phyloP scores from a whole-genome alignment of 2,329 filamentous ascomycete species.

The Pseudocercospora musae region DNA sequence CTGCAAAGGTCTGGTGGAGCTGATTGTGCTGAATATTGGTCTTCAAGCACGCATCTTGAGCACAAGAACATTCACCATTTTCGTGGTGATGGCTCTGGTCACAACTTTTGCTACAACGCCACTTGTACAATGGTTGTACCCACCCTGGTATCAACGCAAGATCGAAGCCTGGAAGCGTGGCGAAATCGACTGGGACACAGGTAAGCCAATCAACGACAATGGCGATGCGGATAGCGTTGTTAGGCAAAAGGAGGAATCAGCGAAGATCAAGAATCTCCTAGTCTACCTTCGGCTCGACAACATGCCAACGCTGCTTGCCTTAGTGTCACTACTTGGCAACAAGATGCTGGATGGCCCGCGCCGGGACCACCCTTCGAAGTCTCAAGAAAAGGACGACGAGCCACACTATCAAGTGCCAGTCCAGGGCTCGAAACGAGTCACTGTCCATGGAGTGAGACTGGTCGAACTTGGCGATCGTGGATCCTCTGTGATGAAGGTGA shows the following conservation, averaged over 20 bases:
- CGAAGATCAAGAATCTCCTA: conserved; percentile 62
- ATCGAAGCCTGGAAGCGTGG: conserved; percentile 72
- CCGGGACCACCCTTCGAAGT: conserved; percentile 38
- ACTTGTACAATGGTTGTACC: conserved; percentile 69
- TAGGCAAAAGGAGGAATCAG: conserved; percentile 50
- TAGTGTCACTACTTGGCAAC: conserved; percentile 74
- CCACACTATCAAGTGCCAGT: neutral
- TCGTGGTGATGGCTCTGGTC: conserved; percentile 87
- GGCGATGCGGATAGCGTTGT: conserved; percentile 32
- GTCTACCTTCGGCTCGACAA: conserved; percentile 83
- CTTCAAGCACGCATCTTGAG: conserved; percentile 56
- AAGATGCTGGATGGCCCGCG: conserved; percentile 40
- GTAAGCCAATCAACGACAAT: conserved; percentile 42
- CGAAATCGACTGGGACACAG: conserved; percentile 85
- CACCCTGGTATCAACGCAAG: conserved; percentile 71
- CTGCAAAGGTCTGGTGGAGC: conserved; percentile 90
- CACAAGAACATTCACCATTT: conserved; percentile 81
- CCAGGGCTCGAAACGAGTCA: conserved; percentile 8
- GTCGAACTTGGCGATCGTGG: conserved; percentile 86
- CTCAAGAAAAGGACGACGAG: conserved; percentile 12
- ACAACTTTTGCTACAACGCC: conserved; percentile 84
- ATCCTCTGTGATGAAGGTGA: conserved; percentile 91
- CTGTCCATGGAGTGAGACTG: conserved; percentile 77
- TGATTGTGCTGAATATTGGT: conserved; percentile 54
- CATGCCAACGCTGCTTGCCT: conserved; percentile 74